Evolutionary conservation across 1,284 basidiomycete genomes (phyloP).

Genomic region (Pseudozyma tsukubaensis): DNA sequence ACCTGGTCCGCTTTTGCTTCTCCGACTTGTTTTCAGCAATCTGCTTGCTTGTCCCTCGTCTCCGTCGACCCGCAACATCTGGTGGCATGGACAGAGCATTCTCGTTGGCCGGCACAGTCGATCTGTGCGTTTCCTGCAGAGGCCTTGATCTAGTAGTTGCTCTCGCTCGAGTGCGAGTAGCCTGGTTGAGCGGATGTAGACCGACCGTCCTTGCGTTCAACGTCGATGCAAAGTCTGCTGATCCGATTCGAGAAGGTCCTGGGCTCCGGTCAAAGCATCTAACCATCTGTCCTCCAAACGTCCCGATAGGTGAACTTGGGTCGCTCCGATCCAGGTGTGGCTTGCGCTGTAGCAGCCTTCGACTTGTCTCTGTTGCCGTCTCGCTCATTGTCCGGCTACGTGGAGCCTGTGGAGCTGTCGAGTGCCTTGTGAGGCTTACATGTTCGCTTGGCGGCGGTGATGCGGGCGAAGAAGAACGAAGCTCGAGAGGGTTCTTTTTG

Average conservation of each 20-base stretch:
- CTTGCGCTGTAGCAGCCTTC: conserved; percentile 4
- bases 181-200: not conserved
- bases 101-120: conserved; percentile 8
- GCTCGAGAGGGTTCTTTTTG: conserved; percentile 11
- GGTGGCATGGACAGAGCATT: not conserved
- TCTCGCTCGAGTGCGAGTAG: not conserved
- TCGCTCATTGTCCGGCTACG: not conserved
- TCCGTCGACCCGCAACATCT: not conserved
- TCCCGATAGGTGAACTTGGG: conserved; percentile 29
- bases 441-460: conserved; percentile 1
- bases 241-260: conserved; percentile 1
- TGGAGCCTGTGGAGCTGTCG: not conserved
- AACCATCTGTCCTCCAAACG: conserved; percentile 16
- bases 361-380: not conserved
- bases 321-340: conserved; percentile 11
- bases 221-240: not conserved
- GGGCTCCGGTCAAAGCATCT: conserved; percentile 9
- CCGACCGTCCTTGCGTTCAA: conserved; percentile 8
- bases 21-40: not conserved
- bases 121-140: too few relatives aligned
- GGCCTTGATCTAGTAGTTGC: not conserved
- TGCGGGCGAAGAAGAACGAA: conserved; percentile 23
- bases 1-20: conserved; percentile 4
- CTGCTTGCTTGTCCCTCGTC: not conserved
- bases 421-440: not conserved